A percentile compares a stretch with the other conserved stretches of the same genome.
Conservation (phyloP, 2,329 filamentous ascomycete genomes). For the Pseudogymnoascus sp. region DNA sequence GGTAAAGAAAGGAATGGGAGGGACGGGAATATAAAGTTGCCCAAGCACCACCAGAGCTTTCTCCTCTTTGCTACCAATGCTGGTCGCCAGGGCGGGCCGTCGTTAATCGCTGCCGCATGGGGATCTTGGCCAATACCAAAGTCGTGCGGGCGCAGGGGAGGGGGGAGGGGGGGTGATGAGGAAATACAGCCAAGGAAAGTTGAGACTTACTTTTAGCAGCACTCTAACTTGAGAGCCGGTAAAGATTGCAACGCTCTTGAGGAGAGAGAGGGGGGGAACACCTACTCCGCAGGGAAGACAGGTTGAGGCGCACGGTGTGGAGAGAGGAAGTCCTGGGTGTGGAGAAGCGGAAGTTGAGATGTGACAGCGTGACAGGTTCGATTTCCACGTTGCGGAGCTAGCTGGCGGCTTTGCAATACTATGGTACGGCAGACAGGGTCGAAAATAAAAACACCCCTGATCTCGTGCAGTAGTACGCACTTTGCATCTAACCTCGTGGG, state of each 20-base stretch:
- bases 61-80: background rate
- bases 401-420: background rate
- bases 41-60: background rate
- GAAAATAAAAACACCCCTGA: slow-evolving; percentile 4
- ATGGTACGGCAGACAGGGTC: background rate
- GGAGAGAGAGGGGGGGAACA: background rate
- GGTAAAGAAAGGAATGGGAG: background rate
- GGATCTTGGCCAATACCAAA: background rate
- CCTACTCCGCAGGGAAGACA: background rate
- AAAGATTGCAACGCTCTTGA: background rate
- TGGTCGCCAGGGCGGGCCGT: background rate
- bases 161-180: background rate
- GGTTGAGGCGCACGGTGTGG: background rate
- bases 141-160: background rate
- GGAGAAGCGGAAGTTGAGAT: background rate
- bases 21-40: background rate
- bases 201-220: background rate
- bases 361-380: slow-evolving; percentile 1
- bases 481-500: background rate
- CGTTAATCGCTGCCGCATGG: background rate
- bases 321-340: background rate
- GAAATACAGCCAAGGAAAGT: background rate
- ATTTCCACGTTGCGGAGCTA: background rate
- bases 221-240: background rate
- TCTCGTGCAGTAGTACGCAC: background rate